Evolutionary conservation across 2,329 filamentous ascomycete species (phyloP).

Genomic region (Penicillium freii): DNA sequence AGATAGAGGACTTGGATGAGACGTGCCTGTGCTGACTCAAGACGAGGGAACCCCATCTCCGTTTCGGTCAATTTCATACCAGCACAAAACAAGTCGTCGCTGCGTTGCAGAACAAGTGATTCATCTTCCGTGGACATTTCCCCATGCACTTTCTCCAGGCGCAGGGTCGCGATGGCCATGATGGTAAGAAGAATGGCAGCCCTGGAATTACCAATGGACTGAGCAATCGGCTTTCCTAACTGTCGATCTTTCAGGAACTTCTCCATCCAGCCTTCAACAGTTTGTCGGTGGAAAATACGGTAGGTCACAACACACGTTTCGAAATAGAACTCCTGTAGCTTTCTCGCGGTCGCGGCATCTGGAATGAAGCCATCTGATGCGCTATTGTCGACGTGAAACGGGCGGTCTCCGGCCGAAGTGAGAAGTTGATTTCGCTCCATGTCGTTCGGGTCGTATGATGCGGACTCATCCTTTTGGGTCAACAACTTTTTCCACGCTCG

Average conservation of each 20-base stretch:
- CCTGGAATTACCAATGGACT: constrained; percentile 41
- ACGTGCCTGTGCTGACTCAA: constrained; percentile 45
- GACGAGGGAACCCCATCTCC: constrained; percentile 42
- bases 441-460: constrained; percentile 2
- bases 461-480: background rate
- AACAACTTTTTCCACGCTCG: constrained; percentile 19
- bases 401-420: constrained; percentile 40
- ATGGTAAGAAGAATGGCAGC: constrained; percentile 46
- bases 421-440: constrained; percentile 15
- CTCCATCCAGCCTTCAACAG: constrained; percentile 14
- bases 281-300: constrained; percentile 15
- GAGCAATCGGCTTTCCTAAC: constrained; percentile 34
- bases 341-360: background rate
- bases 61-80: constrained; percentile 34
- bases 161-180: constrained; percentile 53
- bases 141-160: constrained; percentile 25
- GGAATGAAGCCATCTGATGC: constrained; percentile 23
- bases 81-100: constrained; percentile 14
- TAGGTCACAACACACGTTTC: constrained; percentile 18
- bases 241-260: constrained; percentile 3
- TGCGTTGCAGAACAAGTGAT: background rate
- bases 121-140: background rate
- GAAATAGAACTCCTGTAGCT: constrained; percentile 14
- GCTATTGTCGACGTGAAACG: constrained; percentile 44
- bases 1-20: constrained; percentile 48